Percentiles rank a stretch among this genome's conserved stretches.
Conservation (phyloP, 2,329 filamentous ascomycete genomes). For the Diaporthe vaccinii region DNA sequence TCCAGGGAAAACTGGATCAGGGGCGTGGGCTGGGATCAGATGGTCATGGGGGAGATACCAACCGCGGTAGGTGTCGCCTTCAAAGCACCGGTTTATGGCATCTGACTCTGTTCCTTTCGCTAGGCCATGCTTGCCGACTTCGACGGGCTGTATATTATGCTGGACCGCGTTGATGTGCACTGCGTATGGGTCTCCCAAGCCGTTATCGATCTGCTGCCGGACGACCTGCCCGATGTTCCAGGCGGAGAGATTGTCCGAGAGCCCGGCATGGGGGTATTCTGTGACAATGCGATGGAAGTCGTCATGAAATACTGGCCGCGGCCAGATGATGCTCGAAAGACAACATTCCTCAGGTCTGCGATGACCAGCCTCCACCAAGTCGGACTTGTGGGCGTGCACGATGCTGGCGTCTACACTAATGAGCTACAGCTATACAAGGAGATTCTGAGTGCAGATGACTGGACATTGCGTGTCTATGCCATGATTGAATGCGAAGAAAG, state of each 20-base stretch:
- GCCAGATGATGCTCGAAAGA: constrained; percentile 66
- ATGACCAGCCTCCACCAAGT: constrained; percentile 74
- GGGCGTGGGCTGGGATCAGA: constrained; percentile 80
- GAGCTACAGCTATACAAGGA: constrained; percentile 68
- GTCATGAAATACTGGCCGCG: constrained; percentile 70
- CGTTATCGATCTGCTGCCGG: constrained; percentile 71
- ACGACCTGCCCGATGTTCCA: constrained; percentile 64
- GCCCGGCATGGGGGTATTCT: constrained; percentile 77
- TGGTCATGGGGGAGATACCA: constrained; percentile 74
- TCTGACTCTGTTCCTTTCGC: not conserved
- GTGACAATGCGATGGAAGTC: constrained; percentile 79
- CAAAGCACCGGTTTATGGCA: not conserved
- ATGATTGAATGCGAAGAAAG: constrained; percentile 77
- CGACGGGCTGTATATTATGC: constrained; percentile 73
- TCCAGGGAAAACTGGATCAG: constrained; percentile 71
- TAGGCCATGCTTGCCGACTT: constrained; percentile 70
- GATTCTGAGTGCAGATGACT: constrained; percentile 59
- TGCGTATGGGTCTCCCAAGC: constrained; percentile 78
- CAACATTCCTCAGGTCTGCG: constrained; percentile 68
- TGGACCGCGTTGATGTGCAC: constrained; percentile 78
- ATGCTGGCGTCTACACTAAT: constrained; percentile 72
- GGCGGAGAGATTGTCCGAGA: constrained; percentile 74
- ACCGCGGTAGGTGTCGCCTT: constrained; percentile 64
- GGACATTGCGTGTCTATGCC: constrained; percentile 74
- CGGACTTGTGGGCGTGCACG: constrained; percentile 77